Percentiles rank a stretch among this genome's conserved stretches.
Evolutionary conservation across 306 rosid species (phyloP).

Genomic region (Glycyrrhiza uralensis): DNA sequence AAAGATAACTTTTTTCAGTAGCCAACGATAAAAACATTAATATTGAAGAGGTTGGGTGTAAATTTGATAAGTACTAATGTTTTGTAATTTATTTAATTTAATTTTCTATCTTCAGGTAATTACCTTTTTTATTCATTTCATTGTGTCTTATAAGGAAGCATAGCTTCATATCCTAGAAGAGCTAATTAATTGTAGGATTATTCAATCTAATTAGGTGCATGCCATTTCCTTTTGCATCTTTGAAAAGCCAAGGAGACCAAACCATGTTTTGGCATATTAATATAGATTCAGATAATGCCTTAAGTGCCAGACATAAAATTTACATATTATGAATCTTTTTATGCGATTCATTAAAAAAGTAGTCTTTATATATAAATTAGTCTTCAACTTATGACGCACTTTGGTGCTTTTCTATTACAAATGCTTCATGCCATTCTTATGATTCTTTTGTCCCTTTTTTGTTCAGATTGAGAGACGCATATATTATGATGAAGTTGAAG

Average conservation of each 20-base stretch:
- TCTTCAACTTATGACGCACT: not conserved
- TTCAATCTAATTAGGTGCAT: not conserved
- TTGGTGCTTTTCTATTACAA: not conserved
- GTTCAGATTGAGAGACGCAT: slow-evolving; percentile 79
- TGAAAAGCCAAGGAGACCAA: not conserved
- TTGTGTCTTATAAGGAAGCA: not conserved
- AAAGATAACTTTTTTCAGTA: not conserved
- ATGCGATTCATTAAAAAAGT: not conserved
- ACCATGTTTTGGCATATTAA: not conserved
- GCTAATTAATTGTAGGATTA: not conserved
- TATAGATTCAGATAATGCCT: not conserved
- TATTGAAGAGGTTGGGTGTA: not conserved
- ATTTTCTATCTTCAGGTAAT: not conserved
- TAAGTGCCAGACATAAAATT: not conserved
- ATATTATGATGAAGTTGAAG: slow-evolving; percentile 83
- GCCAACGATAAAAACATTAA: too few species aligned
- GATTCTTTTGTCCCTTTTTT: not conserved
- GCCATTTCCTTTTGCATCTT: not conserved
- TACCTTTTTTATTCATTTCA: not conserved
- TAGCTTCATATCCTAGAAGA: not conserved
- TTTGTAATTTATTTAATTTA: not conserved
- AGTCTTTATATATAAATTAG: not conserved
- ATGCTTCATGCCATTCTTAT: not conserved
- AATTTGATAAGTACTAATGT: not conserved
- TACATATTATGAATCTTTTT: not conserved